Percentiles rank a stretch among this genome's conserved stretches.
Evolutionary conservation across 805 yeast genomes (phyloP).

Genomic region (Peterozyma xylosa): DNA sequence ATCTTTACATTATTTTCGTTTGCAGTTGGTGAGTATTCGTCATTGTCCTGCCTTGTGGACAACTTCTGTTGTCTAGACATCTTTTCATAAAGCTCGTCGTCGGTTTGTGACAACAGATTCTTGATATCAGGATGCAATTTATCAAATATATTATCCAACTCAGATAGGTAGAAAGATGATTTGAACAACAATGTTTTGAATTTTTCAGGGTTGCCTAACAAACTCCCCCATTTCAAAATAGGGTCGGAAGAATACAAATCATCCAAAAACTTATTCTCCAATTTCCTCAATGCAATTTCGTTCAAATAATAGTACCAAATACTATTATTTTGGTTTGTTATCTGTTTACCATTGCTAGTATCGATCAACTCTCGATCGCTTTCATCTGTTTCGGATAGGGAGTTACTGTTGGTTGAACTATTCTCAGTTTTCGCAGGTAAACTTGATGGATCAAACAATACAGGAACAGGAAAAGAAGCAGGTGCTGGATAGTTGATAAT

Average conservation of each 20-base stretch:
- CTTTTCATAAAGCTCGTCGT: constrained; percentile 6
- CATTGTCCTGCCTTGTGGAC: constrained; percentile 10
- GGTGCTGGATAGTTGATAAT: constrained; percentile 8
- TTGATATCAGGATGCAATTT: constrained; percentile 25
- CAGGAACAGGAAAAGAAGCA: constrained; percentile 8
- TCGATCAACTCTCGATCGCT: constrained; percentile 3
- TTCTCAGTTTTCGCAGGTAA: background rate
- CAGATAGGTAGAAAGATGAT: constrained; percentile 20
- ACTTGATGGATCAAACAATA: constrained; percentile 2
- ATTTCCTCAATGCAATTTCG: constrained; percentile 30
- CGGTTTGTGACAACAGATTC: constrained; percentile 1
- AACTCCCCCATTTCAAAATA: constrained; percentile 14
- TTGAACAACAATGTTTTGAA: constrained; percentile 4
- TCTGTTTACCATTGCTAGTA: constrained; percentile 11
- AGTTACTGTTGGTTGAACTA: background rate
- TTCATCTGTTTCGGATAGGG: constrained; percentile 2
- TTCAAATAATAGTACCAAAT: constrained; percentile 32
- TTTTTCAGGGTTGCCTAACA: background rate
- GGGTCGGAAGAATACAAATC: constrained; percentile 22
- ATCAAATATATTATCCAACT: constrained; percentile 29
- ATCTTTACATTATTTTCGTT: constrained; percentile 23
- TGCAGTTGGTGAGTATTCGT: constrained; percentile 27
- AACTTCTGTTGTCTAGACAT: too few relatives aligned
- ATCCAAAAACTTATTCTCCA: constrained; percentile 28
- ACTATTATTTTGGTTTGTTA: constrained; percentile 16